Conservation (phyloP, 2,329 filamentous ascomycete species). For the Thyridium curvatum region DNA sequence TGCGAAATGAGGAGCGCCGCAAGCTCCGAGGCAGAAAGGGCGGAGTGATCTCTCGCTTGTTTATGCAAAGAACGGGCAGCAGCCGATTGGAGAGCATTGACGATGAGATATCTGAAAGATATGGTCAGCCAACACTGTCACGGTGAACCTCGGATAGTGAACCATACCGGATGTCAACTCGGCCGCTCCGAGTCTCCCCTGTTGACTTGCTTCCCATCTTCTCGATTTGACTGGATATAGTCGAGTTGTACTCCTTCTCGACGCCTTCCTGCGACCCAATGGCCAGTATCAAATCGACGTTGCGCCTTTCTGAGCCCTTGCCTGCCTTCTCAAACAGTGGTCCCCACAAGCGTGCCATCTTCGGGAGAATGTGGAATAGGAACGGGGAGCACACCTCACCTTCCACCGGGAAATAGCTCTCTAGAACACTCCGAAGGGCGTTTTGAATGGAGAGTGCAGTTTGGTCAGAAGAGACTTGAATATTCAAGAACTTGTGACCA, state of each 20-base stretch:
- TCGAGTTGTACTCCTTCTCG: conserved; percentile 38
- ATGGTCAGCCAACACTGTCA: conserved; percentile 5
- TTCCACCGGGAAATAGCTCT: conserved; percentile 41
- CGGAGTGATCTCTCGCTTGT: conserved; percentile 47
- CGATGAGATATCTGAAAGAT: conserved; percentile 47
- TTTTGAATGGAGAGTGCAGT: conserved; percentile 52
- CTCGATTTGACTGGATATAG: conserved; percentile 46
- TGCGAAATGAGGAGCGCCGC: conserved; percentile 54
- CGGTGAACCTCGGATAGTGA: conserved; percentile 3
- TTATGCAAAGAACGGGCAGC: conserved; percentile 42
- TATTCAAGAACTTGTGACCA: conserved; percentile 33
- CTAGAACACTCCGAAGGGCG: conserved; percentile 46
- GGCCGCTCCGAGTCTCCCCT: conserved; percentile 46
- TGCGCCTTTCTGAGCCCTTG: conserved; percentile 26
- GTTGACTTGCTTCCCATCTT: conserved; percentile 43
- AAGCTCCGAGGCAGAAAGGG: conserved; percentile 18
- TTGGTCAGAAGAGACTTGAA: conserved; percentile 16
- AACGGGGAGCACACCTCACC: conserved; percentile 41
- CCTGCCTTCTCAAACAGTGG: conserved; percentile 39
- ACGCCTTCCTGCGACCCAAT: conserved; percentile 52
- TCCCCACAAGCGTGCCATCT: conserved; percentile 45
- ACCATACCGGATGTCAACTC: conserved; percentile 51
- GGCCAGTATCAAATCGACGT: conserved; percentile 53
- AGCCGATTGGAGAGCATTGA: conserved; percentile 53
- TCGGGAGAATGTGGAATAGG: conserved; percentile 39